Base-by-base conservation (phyloP, 2,329 filamentous ascomycete species). In the Aspergillus melleus region DNA sequence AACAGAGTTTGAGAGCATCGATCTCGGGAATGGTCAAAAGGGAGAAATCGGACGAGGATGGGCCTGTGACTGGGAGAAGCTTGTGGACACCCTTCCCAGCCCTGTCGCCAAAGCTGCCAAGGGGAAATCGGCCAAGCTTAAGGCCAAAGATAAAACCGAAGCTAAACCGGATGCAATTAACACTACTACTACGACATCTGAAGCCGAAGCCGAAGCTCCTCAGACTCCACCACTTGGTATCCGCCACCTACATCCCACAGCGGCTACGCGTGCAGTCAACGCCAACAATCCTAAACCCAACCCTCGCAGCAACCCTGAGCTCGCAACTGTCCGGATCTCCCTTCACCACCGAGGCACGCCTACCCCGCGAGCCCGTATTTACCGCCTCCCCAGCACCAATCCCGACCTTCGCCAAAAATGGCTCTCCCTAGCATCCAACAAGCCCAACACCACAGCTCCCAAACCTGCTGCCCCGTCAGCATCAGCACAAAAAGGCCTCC, bases 31-130 rank as follows among this genome's bases (percentile, higher is more conserved):
- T 44, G 88, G 85, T 1, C 85, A 86, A 55, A 93, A 87, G 69
- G 94, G 94, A 1, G 95, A 98, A 73, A 70, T 96, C 32, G 95
- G 95, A 1, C 78, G 85, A 55, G 92, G 92, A 0, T 91, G 91
- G 83, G 86, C 87, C 10, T 96, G 91, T 75, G 91, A 96, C 70
- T 96, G 92, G 84, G 88, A 92, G 69, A 79, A 80, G 36, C 74
- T 96, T n/a, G 80, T 92, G 56, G 74, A 73, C 16, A 71, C 77
- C 6, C 56, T 53, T 26, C 20, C 44, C 11, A 32, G 5, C 20
- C 9, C 20, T 19, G 42, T 24, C 11, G 29, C 32, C 29, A 51
- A 30, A 6, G 26, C 52, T 19, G n/a, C 24, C 20, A 57, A 42
- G 9, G 53, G 36, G 10, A 55, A 55, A 20, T 52, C 56, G n/a